These are phyloP conservation scores for Myriosclerotinia duriaeana DNA, from an alignment of 2,329 filamentous ascomycete genomes.

Conservation along the genomic window DNA sequence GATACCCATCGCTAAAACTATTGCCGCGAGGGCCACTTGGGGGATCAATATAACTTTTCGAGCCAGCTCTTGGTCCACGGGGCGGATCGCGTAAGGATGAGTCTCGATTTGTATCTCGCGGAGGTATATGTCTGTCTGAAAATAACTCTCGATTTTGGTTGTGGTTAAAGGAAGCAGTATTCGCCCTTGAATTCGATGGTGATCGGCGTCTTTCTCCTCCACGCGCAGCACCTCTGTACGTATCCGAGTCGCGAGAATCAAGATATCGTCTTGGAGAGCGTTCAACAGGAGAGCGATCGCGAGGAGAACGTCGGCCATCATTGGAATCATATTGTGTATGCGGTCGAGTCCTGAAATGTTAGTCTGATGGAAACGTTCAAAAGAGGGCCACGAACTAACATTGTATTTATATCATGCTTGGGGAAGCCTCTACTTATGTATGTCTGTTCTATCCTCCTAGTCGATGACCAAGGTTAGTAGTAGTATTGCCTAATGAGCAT, in stretches of 20 bases:
- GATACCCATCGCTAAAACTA: slow-evolving; percentile 64
- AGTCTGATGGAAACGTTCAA: background rate
- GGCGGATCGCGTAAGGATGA: slow-evolving; percentile 67
- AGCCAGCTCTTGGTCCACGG: slow-evolving; percentile 70
- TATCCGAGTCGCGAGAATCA: slow-evolving; percentile 22
- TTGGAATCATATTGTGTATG: slow-evolving; percentile 40
- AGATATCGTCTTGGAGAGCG: slow-evolving; percentile 23
- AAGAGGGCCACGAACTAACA: background rate
- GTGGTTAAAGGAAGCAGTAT: slow-evolving; percentile 16
- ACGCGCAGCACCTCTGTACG: slow-evolving; percentile 36
- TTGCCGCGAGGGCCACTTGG: slow-evolving; percentile 65
- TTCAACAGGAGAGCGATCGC: slow-evolving; percentile 37
- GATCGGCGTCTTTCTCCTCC: slow-evolving; percentile 39
- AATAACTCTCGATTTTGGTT: slow-evolving; percentile 22
- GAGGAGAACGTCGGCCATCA: slow-evolving; percentile 45
- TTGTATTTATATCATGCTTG: background rate
- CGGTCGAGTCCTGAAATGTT: slow-evolving; percentile 7
- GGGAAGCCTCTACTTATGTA: slow-evolving; percentile 2
- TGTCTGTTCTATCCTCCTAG: background rate
- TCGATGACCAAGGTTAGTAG: background rate
- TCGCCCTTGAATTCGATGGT: slow-evolving; percentile 50
- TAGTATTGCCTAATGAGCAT: background rate
- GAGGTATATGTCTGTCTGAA: slow-evolving; percentile 19
- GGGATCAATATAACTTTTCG: slow-evolving; percentile 55
- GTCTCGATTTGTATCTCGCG: slow-evolving; percentile 34